A percentile compares a stretch with the other conserved stretches of the same genome.
Conservation (phyloP, 495 filamentous ascomycete genomes). For the Xylaria cubensis region DNA sequence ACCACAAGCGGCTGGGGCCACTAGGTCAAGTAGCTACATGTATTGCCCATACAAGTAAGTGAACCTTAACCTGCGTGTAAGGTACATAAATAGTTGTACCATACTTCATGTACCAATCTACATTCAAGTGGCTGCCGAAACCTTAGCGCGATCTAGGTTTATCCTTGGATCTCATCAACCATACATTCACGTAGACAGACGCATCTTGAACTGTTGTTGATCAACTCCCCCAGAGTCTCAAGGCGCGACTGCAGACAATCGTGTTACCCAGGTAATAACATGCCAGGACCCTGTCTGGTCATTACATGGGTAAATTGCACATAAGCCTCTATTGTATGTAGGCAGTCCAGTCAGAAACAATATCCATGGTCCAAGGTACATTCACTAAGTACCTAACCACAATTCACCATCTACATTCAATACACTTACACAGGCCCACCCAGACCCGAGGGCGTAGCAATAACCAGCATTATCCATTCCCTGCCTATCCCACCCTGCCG, state of each 20-base stretch:
- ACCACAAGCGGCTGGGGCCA: not conserved
- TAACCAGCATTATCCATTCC: conserved; percentile 3
- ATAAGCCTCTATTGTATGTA: not conserved
- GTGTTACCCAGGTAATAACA: not conserved
- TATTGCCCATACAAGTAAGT: not conserved
- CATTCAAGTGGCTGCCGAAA: not conserved
- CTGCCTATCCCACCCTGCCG: not conserved
- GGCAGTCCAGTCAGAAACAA: not conserved
- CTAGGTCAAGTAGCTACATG: not conserved
- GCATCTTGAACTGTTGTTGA: not conserved
- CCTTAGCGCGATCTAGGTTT: not conserved
- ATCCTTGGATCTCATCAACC: not conserved
- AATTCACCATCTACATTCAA: not conserved
- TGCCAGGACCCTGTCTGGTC: not conserved
- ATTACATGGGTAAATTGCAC: not conserved
- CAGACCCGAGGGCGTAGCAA: not conserved
- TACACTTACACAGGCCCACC: not conserved
- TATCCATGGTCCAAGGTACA: not conserved
- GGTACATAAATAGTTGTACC: not conserved
- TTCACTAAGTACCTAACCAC: not conserved
- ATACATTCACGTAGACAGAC: not conserved
- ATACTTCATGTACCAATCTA: not conserved
- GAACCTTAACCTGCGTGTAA: not conserved
- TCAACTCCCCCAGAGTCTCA: not conserved
- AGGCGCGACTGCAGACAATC: not conserved